Conservation (phyloP, 2,329 filamentous ascomycete genomes). For the Botrytis aclada region DNA sequence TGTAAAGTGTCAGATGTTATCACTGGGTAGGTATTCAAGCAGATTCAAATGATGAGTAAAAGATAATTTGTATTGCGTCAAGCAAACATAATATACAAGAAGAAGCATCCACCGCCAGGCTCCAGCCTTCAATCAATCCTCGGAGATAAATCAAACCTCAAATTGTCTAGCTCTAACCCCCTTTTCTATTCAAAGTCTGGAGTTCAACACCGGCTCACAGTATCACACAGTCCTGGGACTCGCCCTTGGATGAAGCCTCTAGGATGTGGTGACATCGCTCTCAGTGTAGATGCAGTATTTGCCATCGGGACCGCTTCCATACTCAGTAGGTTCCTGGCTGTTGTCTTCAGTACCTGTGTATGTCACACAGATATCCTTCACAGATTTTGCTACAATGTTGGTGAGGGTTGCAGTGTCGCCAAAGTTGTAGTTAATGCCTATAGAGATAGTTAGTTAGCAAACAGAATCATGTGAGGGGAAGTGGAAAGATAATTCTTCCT, state of each 20-base stretch:
- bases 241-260: neutral
- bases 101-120: neutral
- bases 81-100: slow-evolving; percentile 8
- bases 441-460: slow-evolving; percentile 36
- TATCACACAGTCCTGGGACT: neutral
- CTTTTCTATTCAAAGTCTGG: neutral
- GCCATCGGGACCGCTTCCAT: slow-evolving; percentile 42
- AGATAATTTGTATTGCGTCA: neutral
- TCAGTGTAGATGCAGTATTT: slow-evolving; percentile 35
- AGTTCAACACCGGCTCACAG: neutral
- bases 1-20: neutral
- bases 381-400: slow-evolving; percentile 38
- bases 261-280: neutral
- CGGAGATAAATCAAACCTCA: neutral
- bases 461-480: neutral
- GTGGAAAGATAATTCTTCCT: neutral
- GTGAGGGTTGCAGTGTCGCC: slow-evolving; percentile 46
- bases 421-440: slow-evolving; percentile 52
- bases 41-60: neutral
- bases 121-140: neutral
- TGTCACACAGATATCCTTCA: slow-evolving; percentile 26
- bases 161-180: neutral
- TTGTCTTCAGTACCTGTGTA: slow-evolving; percentile 41
- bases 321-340: slow-evolving; percentile 39
- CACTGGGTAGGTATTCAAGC: neutral